A percentile compares a stretch with the other conserved stretches of the same genome.
Conservation (phyloP, 371 early-diverging fungal species). For the Zychaea mexicana region DNA sequence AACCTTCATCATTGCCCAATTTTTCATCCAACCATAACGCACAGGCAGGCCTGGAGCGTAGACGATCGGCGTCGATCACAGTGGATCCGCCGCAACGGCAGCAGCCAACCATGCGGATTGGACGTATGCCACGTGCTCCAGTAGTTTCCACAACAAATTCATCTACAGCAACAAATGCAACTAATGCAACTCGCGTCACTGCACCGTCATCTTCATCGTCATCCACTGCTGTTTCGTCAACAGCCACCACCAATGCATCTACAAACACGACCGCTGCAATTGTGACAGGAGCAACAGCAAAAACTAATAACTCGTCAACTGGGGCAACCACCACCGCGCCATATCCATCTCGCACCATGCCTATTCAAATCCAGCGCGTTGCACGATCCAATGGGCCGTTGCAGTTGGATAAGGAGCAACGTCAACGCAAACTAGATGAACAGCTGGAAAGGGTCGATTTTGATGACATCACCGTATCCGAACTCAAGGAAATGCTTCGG, state of each 20-base stretch:
- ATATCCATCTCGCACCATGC: conserved; percentile 30
- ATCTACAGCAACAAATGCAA: neutral
- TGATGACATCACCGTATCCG: conserved; percentile 68
- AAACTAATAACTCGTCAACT: neutral
- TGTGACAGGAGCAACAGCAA: neutral
- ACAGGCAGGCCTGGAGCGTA: conserved; percentile 1
- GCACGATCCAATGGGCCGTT: conserved; percentile 12
- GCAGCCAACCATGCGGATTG: neutral
- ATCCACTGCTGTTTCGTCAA: no score
- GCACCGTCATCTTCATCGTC: neutral
- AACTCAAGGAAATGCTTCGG: conserved; percentile 71
- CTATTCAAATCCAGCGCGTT: conserved; percentile 31
- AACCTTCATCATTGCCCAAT: conserved; percentile 1
- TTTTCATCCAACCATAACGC: neutral
- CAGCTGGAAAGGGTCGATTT: conserved; percentile 62
- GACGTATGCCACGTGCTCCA: neutral
- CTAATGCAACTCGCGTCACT: neutral
- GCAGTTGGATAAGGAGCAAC: conserved; percentile 49
- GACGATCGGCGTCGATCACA: conserved; percentile 1
- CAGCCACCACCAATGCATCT: no score
- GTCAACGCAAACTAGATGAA: conserved; percentile 54
- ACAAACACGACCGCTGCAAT: neutral
- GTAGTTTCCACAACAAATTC: neutral
- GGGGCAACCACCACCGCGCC: conserved; percentile 2
- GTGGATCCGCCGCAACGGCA: neutral